Percentiles rank a stretch among this genome's conserved stretches.
These are phyloP conservation scores for Closterium sp. DNA, from an alignment of 139 green algal genomes.

Conservation along the genomic window DNA sequence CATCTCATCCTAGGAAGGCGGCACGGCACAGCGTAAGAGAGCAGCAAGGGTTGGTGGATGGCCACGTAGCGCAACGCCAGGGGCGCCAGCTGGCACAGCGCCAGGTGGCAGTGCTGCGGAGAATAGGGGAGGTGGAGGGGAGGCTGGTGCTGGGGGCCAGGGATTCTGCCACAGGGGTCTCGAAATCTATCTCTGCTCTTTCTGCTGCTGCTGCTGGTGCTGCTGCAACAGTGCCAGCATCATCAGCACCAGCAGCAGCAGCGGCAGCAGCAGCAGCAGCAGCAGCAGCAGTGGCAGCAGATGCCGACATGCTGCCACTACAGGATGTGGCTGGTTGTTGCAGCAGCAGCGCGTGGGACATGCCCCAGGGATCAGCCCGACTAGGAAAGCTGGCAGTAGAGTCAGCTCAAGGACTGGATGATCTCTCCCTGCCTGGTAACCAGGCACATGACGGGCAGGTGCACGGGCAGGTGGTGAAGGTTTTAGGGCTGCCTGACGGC, in stretches of 20 bases:
- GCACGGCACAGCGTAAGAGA: background rate
- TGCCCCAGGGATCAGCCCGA: background rate
- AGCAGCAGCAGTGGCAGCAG: too few species aligned
- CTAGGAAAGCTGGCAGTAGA: too few species aligned
- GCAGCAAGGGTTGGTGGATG: background rate
- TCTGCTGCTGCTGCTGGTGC: too few species aligned
- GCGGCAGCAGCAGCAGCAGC: too few species aligned
- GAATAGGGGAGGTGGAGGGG: background rate
- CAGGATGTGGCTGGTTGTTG: background rate
- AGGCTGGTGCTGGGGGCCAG: background rate
- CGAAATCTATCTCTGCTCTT: too few species aligned
- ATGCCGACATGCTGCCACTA: background rate
- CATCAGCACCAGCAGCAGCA: constrained; percentile 1
- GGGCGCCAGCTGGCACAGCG: background rate
- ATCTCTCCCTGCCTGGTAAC: background rate
- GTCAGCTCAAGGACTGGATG: background rate
- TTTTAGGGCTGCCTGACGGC: background rate
- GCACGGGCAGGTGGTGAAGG: constrained; percentile 11
- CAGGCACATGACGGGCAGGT: background rate
- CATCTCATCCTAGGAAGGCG: background rate
- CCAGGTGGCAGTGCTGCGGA: background rate
- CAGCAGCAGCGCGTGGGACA: background rate
- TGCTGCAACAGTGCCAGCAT: background rate
- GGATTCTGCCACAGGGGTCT: background rate
- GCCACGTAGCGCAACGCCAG: background rate